A percentile compares a stretch with the other conserved stretches of the same genome.
phyloP scores from a whole-genome alignment of 306 rosid species.

The Urtica urens region DNA sequence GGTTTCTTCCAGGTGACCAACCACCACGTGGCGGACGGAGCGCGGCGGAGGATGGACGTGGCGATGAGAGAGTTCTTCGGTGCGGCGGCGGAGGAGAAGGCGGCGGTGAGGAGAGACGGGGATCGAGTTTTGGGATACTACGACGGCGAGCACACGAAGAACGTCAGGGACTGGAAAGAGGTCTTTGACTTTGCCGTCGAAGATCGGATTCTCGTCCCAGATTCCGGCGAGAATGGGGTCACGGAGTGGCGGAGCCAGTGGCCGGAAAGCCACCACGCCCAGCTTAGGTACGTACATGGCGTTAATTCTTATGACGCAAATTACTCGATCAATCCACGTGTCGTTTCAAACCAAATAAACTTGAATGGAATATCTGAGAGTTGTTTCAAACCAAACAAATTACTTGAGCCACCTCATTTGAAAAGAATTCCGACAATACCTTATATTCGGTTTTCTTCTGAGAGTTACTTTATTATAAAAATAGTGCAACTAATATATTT shows the following conservation, averaged over 20 bases:
- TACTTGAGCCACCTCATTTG: no score
- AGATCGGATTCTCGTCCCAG: constrained; percentile 26
- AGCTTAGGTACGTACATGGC: constrained; percentile 4
- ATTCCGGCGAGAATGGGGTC: constrained; percentile 11
- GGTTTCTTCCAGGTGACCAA: constrained; percentile 65
- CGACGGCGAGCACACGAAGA: constrained; percentile 50
- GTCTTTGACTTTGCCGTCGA: constrained; percentile 35
- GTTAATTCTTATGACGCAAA: no score
- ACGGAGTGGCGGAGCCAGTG: background rate
- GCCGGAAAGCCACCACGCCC: constrained; percentile 3
- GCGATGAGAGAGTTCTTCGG: constrained; percentile 39
- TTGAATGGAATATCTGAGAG: no score
- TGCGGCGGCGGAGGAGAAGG: constrained; percentile 44
- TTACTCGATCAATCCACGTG: no score
- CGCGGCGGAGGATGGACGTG: constrained; percentile 18
- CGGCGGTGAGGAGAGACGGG: constrained; percentile 28
- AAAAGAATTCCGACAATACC: no score
- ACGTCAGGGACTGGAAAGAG: constrained; percentile 68
- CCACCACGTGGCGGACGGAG: constrained; percentile 40
- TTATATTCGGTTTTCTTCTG: no score
- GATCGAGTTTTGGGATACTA: constrained; percentile 25
- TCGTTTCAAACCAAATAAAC: no score
- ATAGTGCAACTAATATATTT: no score
- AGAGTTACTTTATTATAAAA: no score
- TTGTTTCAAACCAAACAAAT: no score